Evolutionary conservation across 1,284 basidiomycete genomes (phyloP).

Genomic region (Testicularia cyperi): DNA sequence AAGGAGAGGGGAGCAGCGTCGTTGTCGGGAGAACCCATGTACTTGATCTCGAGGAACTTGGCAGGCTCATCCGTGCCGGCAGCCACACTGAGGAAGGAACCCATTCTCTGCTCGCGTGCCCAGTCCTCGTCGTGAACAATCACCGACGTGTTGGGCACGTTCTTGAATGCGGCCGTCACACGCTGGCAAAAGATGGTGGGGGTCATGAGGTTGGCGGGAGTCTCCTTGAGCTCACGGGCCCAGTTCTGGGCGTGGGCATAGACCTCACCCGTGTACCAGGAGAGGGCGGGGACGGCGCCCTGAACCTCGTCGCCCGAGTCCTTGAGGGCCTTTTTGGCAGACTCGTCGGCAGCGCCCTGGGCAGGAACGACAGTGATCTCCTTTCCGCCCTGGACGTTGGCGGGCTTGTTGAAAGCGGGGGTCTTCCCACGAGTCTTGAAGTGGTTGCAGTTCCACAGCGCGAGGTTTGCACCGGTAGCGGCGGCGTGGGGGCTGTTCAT

Average conservation of each 20-base stretch:
- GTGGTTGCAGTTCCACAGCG: slow-evolving; percentile 55
- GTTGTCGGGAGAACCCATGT: slow-evolving; percentile 70
- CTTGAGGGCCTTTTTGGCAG: slow-evolving; percentile 49
- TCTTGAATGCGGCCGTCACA: slow-evolving; percentile 70
- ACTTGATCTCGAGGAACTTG: slow-evolving; percentile 84
- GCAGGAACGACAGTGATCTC: slow-evolving; percentile 48
- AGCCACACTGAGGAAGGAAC: slow-evolving; percentile 82
- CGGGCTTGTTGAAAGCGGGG: slow-evolving; percentile 37
- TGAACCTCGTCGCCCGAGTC: slow-evolving; percentile 49
- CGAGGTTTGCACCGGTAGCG: slow-evolving; percentile 52
- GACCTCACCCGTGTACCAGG: slow-evolving; percentile 60
- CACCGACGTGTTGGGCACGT: slow-evolving; percentile 71
- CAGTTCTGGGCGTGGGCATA: slow-evolving; percentile 81
- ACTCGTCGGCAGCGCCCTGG: slow-evolving; percentile 30
- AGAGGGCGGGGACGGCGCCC: slow-evolving; percentile 45
- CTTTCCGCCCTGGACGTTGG: slow-evolving; percentile 48
- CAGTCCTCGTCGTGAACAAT: slow-evolving; percentile 79
- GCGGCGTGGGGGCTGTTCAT: slow-evolving; percentile 54
- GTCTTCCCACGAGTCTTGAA: slow-evolving; percentile 55
- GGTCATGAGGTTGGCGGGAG: slow-evolving; percentile 71
- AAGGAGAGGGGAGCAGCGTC: slow-evolving; percentile 71
- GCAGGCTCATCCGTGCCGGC: slow-evolving; percentile 79
- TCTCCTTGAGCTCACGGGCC: slow-evolving; percentile 80
- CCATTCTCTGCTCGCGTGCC: slow-evolving; percentile 81
- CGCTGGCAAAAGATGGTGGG: slow-evolving; percentile 72